Base-by-base conservation (phyloP, 768 basidiomycete species). In the Suillus lakei region DNA sequence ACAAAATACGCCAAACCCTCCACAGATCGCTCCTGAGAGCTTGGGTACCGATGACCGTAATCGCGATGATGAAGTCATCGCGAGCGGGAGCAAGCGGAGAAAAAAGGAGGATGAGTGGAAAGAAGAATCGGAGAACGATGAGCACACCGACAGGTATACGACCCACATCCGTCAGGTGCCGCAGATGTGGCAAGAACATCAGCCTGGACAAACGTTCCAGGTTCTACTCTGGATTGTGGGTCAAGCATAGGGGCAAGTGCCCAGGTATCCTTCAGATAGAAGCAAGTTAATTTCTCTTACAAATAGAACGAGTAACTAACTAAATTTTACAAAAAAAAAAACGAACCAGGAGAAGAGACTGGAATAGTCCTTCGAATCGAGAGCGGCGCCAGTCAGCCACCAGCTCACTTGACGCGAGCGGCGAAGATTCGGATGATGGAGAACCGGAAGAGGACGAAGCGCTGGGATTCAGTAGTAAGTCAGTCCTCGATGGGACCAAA, bases 161-260 rank as follows among this genome's bases (percentile, higher is more conserved):
- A 56, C 62, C 58, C 16, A 76, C 69, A 30, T 78, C 70, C 34
- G 77, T 78, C 5, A 62, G 67, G 5, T 79, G 78, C 44, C 46
- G 39, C 13, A 77, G 71, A 36, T 79, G 78, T 39, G 16, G 54
- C 36, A 77, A 62, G 64, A 66, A 60, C 16, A 79, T 79, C 55
- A 76, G 74, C 50, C 73, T 79, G 15, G 78, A 79, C 54, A 76
- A 75, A 61, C 62, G 78, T 44, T 75, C 71, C 3, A 61, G 65
- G 32, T 79, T 78, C 67, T 78, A 78, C 51, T 75, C 78, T 28
- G 78, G 78, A 18, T 41, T 78, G 10, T 78, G 78, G 78, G 28
- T 58, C 62, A 79, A 79, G 64, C 78, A 79, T 63, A 71, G 61
- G 50, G 36, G 63, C 2, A 78, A 77, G 65, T 79, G 78, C 48